phyloP scores from a whole-genome alignment of 2,329 filamentous ascomycete genomes.

The Cytospora schulzeri region DNA sequence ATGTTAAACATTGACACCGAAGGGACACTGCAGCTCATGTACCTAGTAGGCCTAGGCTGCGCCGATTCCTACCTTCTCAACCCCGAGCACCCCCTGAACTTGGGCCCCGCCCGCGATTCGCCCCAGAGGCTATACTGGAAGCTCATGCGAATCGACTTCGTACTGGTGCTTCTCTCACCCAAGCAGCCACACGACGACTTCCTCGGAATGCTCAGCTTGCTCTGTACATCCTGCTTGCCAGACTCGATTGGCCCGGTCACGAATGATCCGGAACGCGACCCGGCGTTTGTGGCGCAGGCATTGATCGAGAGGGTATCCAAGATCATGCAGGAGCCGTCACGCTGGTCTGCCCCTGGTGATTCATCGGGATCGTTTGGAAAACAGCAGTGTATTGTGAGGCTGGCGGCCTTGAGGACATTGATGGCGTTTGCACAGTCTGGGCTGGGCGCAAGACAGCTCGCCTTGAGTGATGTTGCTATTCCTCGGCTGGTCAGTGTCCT shows the following conservation, averaged over 20 bases:
- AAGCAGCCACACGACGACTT: slow-evolving; percentile 68
- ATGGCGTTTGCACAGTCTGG: slow-evolving; percentile 63
- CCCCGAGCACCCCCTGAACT: slow-evolving; percentile 23
- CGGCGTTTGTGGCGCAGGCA: slow-evolving; percentile 45
- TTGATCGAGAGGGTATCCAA: slow-evolving; percentile 66
- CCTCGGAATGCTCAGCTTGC: slow-evolving; percentile 62
- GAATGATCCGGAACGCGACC: slow-evolving; percentile 43
- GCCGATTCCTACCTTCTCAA: slow-evolving; percentile 26
- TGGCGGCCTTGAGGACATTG: slow-evolving; percentile 55
- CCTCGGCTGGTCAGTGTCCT: slow-evolving; percentile 72
- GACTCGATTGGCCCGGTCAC: slow-evolving; percentile 68
- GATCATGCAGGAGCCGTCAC: slow-evolving; percentile 60
- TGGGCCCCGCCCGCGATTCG: slow-evolving; percentile 30
- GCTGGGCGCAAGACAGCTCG: slow-evolving; percentile 67
- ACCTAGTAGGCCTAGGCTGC: slow-evolving; percentile 64
- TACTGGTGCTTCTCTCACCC: slow-evolving; percentile 67
- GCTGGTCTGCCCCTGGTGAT: slow-evolving; percentile 40
- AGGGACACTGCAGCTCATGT: slow-evolving; percentile 66
- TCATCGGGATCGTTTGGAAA: slow-evolving; percentile 35
- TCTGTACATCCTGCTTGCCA: slow-evolving; percentile 66
- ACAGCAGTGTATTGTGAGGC: slow-evolving; percentile 45
- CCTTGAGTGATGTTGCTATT: slow-evolving; percentile 67
- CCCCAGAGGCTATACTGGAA: slow-evolving; percentile 64
- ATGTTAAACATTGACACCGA: slow-evolving; percentile 62
- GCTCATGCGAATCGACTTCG: slow-evolving; percentile 65